Conservation (phyloP, 352 stramenopile genomes). For the Thalassiosira mediterranea region DNA sequence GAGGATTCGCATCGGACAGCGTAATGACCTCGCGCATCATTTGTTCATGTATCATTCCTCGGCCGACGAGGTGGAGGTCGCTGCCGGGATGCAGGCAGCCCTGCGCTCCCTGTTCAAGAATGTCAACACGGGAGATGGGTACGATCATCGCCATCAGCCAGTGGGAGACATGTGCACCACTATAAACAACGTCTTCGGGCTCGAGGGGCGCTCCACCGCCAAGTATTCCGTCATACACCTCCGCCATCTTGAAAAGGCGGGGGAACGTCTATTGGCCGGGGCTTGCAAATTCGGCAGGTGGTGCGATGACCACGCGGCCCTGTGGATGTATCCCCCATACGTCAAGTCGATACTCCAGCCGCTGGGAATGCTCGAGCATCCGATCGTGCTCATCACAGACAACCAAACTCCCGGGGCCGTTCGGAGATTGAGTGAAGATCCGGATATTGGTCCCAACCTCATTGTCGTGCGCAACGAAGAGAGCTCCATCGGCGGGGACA, state of each 20-base stretch:
- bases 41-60: constrained; percentile 2
- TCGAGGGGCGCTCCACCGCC: not conserved
- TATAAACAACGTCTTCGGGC: constrained; percentile 12
- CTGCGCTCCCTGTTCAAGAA: not conserved
- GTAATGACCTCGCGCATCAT: not conserved
- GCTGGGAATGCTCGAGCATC: constrained; percentile 15
- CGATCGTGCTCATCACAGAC: constrained; percentile 33
- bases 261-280: not conserved
- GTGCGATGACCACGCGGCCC: constrained; percentile 26
- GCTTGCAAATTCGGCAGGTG: not conserved
- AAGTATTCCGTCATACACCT: constrained; percentile 47
- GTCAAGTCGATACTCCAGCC: constrained; percentile 23
- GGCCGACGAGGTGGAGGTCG: not conserved
- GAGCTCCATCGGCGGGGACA: not conserved
- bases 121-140: constrained; percentile 2
- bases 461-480: not conserved
- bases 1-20: not conserved
- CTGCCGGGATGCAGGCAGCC: not conserved
- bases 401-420: constrained; percentile 7
- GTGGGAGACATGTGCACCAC: constrained; percentile 4
- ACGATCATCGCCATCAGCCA: not conserved
- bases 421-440: not conserved
- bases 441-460: not conserved
- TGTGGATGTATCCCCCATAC: constrained; percentile 13
- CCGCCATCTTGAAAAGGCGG: constrained; percentile 20